Base-by-base conservation (phyloP, 2,329 filamentous ascomycete genomes). In the Chaetomium globosum region DNA sequence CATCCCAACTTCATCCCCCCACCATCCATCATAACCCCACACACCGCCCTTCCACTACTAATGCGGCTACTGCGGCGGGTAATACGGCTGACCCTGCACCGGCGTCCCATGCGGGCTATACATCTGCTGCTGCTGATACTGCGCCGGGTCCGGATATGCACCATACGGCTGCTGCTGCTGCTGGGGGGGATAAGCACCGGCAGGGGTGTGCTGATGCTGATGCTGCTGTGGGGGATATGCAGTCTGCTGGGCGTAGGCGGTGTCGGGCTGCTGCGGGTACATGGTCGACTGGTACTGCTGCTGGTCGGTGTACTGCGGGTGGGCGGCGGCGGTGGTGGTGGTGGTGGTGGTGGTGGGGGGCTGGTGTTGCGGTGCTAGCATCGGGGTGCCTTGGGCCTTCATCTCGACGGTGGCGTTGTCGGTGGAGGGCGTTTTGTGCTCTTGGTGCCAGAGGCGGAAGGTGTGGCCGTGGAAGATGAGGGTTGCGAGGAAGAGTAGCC, bases 401-500 rank as follows among this genome's bases (percentile, higher is more conserved):
- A 73, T 72, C 71, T 76, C 74, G 64, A 73, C 67, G 26, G 58
- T 68, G 4, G 67, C 72, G 53, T 71, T 71, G 67, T 71, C 65
- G 57, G 63, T 58, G 10, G 61, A 53, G 19, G 55, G 59, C 57
- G 8, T 52, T 59, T 69, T 72, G 61, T 69, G 68, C 19, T 63
- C 64, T 51, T 70, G 66, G 55, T 68, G 69, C 67, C 73, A 70
- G 39, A 74, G 64, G 39, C 73, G 74, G 64, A 73, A 70, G 33
- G 72, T 70, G 62, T 74, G 72, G n/a, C 67, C 71, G 61, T 72
- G 67, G 56, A 67, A 74, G 39, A 74, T 66, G 39, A 74, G 69
- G 2, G 70, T 68, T 12, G 68, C 69, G 61, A 73, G 58, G 59
- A 72, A 72, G 31, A 70, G 59, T 52, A 72, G 52, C 68, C 68